Conservation (phyloP, 805 yeast species). For the Cyberlindnera xylosilytica region DNA sequence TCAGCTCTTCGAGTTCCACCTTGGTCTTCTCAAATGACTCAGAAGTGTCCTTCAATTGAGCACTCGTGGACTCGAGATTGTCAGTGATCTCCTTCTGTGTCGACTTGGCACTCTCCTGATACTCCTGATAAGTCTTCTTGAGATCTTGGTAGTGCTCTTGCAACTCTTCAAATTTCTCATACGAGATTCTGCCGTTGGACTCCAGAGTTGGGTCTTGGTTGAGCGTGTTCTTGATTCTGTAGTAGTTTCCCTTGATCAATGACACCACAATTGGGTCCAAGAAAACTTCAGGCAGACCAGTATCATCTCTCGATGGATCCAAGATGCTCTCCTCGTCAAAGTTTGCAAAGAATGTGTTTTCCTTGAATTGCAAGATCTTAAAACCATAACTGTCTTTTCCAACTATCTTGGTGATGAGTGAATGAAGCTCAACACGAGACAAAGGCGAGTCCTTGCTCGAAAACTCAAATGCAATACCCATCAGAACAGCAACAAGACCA, state of each 20-base stretch:
- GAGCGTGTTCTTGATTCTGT: conserved; percentile 66
- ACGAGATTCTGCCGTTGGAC: conserved; percentile 64
- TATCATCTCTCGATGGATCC: conserved; percentile 59
- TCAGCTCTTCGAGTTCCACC: conserved; percentile 22
- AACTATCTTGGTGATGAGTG: conserved; percentile 62
- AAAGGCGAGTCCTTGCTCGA: conserved; percentile 57
- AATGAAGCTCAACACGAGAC: conserved; percentile 55
- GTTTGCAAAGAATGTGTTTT: conserved; percentile 49
- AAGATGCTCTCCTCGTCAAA: conserved; percentile 51
- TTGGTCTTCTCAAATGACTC: conserved; percentile 8
- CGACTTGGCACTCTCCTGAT: conserved; percentile 29
- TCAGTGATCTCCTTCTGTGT: conserved; percentile 30
- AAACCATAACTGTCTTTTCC: conserved; percentile 79
- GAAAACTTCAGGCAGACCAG: conserved; percentile 85
- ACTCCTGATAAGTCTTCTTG: conserved; percentile 33
- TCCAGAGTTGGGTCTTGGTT: conserved; percentile 72
- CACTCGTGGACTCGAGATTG: conserved; percentile 19
- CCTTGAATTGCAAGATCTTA: conserved; percentile 70
- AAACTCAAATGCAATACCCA: conserved; percentile 83
- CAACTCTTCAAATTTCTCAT: conserved; percentile 41
- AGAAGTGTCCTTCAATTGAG: conserved; percentile 13
- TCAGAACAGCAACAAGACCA: conserved; percentile 65
- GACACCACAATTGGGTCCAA: conserved; percentile 63
- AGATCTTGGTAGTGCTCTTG: conserved; percentile 32
- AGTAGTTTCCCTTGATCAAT: conserved; percentile 65